phyloP scores from a whole-genome alignment of 495 filamentous ascomycete species.

The Aspergillus sclerotiicarbonarius region DNA sequence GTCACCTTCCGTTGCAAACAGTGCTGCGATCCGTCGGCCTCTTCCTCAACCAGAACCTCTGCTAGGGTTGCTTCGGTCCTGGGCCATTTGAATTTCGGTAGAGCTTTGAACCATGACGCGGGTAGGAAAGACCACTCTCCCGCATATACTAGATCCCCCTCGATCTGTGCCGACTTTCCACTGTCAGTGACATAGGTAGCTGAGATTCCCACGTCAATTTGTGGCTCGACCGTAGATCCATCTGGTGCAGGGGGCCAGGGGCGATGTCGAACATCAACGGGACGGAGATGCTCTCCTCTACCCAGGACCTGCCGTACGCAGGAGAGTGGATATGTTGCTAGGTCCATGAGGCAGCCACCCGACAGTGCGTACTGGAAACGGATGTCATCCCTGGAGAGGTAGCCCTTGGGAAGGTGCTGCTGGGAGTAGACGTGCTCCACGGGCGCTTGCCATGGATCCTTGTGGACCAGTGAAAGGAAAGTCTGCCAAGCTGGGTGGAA shows the following conservation, averaged over 20 bases:
- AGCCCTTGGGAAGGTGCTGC: constrained; percentile 16
- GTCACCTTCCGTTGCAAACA: constrained; percentile 37
- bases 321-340: constrained; percentile 50
- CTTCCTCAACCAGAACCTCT: constrained; percentile 26
- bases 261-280: not conserved
- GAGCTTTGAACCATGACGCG: constrained; percentile 8
- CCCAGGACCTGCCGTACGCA: constrained; percentile 38
- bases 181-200: constrained; percentile 42
- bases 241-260: not conserved
- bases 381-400: constrained; percentile 46
- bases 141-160: constrained; percentile 27
- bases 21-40: constrained; percentile 24
- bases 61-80: constrained; percentile 25
- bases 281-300: constrained; percentile 27
- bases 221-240: constrained; percentile 15
- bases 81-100: constrained; percentile 28
- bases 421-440: constrained; percentile 12
- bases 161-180: constrained; percentile 40
- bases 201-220: constrained; percentile 39
- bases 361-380: constrained; percentile 51
- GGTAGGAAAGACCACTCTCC: constrained; percentile 21
- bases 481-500: constrained; percentile 56
- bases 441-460: constrained; percentile 1
- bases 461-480: constrained; percentile 45
- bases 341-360: constrained; percentile 60